Evolutionary conservation across 2,329 filamentous ascomycete species (phyloP).

Genomic region (Aspergillus sp.): DNA sequence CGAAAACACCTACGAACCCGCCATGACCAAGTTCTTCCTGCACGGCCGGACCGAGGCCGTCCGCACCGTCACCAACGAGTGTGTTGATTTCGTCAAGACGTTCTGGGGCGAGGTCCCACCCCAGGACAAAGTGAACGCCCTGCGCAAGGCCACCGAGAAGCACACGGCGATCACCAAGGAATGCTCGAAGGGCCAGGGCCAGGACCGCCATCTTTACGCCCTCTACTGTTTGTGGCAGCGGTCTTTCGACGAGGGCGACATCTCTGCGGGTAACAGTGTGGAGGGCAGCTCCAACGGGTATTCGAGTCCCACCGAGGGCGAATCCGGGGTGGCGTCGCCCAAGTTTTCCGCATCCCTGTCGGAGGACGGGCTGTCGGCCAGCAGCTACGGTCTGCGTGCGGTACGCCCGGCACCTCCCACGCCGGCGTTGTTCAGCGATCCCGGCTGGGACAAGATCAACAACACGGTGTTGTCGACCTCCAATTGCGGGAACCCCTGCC

Average conservation of each 20-base stretch:
- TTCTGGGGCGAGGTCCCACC: conserved; percentile 93
- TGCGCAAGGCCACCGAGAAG: conserved; percentile 78
- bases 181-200: conserved; percentile 86
- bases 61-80: conserved; percentile 77
- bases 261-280: conserved; percentile 49
- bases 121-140: conserved; percentile 78
- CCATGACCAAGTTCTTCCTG: conserved; percentile 93
- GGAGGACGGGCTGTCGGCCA: conserved; percentile 47
- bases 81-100: conserved; percentile 82
- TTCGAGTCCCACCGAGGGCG: conserved; percentile 55
- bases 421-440: conserved; percentile 81
- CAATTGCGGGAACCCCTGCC: conserved; percentile 95
- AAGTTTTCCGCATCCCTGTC: conserved; percentile 39
- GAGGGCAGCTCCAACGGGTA: conserved; percentile 60
- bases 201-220: conserved; percentile 90
- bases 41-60: conserved; percentile 95
- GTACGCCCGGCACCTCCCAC: conserved; percentile 43
- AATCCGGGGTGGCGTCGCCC: conserved; percentile 25
- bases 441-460: conserved; percentile 93
- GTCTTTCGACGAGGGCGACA: conserved; percentile 70
- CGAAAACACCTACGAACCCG: conserved; percentile 95
- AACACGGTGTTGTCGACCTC: conserved; percentile 92
- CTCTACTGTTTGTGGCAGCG: conserved; percentile 95
- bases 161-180: conserved; percentile 78
- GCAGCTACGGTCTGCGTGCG: conserved; percentile 56